These are phyloP conservation scores for Trichosporon asahii DNA, from an alignment of 1,284 basidiomycete species.

Conservation along the genomic window DNA sequence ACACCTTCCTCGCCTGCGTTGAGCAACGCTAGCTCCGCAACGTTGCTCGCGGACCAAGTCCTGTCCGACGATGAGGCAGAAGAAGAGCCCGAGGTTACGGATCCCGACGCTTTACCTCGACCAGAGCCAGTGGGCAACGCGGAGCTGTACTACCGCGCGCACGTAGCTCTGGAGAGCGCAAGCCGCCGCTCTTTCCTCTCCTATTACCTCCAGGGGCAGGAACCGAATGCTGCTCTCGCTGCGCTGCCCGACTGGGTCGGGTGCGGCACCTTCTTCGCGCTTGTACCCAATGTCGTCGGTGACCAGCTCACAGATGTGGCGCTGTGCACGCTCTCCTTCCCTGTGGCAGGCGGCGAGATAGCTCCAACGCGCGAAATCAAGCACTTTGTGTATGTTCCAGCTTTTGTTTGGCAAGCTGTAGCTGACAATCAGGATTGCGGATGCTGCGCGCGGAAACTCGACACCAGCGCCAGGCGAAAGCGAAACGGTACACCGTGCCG, in stretches of 20 bases:
- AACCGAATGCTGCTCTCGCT: not conserved
- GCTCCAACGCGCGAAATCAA: not conserved
- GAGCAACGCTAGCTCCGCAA: not conserved
- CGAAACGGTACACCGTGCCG: not conserved
- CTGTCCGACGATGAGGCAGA: not conserved
- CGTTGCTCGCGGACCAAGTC: not conserved
- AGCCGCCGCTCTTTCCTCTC: not conserved
- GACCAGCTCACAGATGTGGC: not conserved
- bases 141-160: conserved; percentile 1
- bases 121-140: not conserved
- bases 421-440: not conserved
- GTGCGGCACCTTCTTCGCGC: not conserved
- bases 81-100: not conserved
- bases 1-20: not conserved
- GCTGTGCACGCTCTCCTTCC: not conserved
- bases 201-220: not conserved
- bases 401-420: not conserved
- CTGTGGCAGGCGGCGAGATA: not conserved
- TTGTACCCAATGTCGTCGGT: not conserved
- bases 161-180: not conserved
- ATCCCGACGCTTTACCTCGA: not conserved
- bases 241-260: not conserved
- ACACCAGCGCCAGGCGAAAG: not conserved
- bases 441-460: not conserved
- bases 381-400: not conserved